These are phyloP conservation scores for Nakaseomyces kungkrabaensis DNA, from an alignment of 1,139 yeast species.

Conservation along the genomic window DNA sequence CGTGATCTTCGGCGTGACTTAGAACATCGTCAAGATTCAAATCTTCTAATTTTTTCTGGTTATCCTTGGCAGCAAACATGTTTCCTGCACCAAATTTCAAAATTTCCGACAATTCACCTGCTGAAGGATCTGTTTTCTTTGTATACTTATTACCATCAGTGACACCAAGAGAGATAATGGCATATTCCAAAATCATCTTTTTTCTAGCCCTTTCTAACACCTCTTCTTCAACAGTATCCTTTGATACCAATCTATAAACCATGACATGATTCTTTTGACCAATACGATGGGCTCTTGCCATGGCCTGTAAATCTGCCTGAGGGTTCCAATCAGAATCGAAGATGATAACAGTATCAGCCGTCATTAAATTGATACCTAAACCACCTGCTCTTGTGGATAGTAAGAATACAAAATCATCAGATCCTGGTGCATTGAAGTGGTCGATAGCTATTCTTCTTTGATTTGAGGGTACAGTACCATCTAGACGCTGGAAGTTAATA, in stretches of 20 bases:
- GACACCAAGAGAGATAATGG: conserved; percentile 90
- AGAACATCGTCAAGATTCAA: conserved; percentile 92
- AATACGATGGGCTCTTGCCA: conserved; percentile 99
- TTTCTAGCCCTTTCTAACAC: conserved; percentile 92
- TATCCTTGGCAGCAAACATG: conserved; percentile 88
- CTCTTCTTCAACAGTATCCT: conserved; percentile 96
- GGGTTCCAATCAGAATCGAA: conserved; percentile 99
- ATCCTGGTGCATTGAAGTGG: conserved; percentile 90
- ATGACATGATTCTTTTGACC: conserved; percentile 97
- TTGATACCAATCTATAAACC: conserved; percentile 92
- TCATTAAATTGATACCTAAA: conserved; percentile 92
- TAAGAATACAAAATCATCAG: conserved; percentile 84
- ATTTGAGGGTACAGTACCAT: conserved; percentile 93
- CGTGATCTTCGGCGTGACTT: conserved; percentile 94
- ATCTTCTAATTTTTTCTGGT: conserved; percentile 91
- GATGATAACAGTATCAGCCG: conserved; percentile 95
- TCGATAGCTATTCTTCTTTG: conserved; percentile 92
- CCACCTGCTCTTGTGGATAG: conserved; percentile 98
- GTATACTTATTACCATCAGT: conserved; percentile 49
- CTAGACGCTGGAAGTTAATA: conserved; percentile 82
- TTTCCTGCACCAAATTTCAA: conserved; percentile 97
- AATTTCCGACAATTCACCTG: conserved; percentile 83
- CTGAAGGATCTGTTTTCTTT: conserved; percentile 61
- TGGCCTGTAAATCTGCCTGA: conserved; percentile 96
- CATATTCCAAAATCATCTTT: conserved; percentile 96